Evolutionary conservation across 202 grass and related monocot species (phyloP).

Genomic region (Carex sylvatica): DNA sequence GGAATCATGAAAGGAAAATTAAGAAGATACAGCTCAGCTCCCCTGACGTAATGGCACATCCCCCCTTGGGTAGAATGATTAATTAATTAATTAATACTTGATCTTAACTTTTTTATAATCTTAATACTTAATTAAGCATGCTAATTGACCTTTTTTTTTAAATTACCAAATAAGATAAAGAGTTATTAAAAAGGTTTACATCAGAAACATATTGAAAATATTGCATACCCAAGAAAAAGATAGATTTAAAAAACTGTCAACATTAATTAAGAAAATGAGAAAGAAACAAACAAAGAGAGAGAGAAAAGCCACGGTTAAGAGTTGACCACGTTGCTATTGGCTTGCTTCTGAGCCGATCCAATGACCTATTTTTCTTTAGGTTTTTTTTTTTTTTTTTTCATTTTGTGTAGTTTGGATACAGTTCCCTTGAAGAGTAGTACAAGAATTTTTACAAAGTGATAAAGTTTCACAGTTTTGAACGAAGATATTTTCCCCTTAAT

Average conservation of each 20-base stretch:
- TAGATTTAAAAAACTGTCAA: slow-evolving; percentile 1
- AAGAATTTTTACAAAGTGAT: background rate
- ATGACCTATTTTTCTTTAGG: background rate
- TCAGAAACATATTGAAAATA: slow-evolving; percentile 9
- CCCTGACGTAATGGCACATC: slow-evolving; percentile 8
- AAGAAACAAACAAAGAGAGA: background rate
- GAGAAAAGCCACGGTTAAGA: slow-evolving; percentile 17
- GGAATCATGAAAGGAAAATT: slow-evolving; percentile 15
- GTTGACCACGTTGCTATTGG: slow-evolving; percentile 1
- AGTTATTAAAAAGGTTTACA: background rate
- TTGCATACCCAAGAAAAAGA: background rate
- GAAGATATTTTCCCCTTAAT: background rate
- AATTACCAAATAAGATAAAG: background rate
- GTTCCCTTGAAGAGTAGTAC: background rate
- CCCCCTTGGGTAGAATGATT: background rate
- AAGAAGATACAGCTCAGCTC: slow-evolving; percentile 17
- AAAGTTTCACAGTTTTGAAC: background rate
- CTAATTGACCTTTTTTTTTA: background rate
- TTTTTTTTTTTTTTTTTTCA: background rate
- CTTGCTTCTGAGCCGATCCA: background rate
- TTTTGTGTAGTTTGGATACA: background rate
- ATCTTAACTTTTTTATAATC: background rate
- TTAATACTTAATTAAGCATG: background rate
- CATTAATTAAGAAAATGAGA: slow-evolving; percentile 20
- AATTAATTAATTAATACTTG: background rate